Base-by-base conservation (phyloP, 2,329 filamentous ascomycete species). In the Raffaelea albimanens region DNA sequence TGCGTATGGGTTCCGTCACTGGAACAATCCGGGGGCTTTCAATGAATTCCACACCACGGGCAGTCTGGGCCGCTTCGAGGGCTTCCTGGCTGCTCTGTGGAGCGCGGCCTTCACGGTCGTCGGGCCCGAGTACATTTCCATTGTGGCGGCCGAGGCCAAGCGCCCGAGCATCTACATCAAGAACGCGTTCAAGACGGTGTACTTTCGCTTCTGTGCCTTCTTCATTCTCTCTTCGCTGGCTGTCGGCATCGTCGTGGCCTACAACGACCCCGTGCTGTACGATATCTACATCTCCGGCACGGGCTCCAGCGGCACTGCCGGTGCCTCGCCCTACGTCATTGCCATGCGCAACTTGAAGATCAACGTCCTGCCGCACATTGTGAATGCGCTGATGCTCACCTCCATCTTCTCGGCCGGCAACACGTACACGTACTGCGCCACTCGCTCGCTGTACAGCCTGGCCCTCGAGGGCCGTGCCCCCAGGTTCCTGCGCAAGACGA, bases 161-260 rank as follows among this genome's bases (percentile, higher is more conserved):
- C 82, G 85, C 61, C 82, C 82, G 2, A 73, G 80, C 54, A 75
- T 75, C 60, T 82, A 78, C 43, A 81, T 85, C 48, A 82, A 82
- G 2, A 70, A 75, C 40, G 82, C 82, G 22, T 82, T 85, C 63
- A 81, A 77, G 57, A 71, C 84, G 48, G 85, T 81, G 38, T 82
- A 85, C 61, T 80, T 75, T 64, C 81, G 82, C 19, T 85, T 85
- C 57, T 61, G 82, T 50, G 70, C 84, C 62, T 86, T 86, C 67
- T 85, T 85, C 64, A 70, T 82, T 48, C 61, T 81, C 22, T 78
- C 75, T 7, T 79, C 85, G n/a, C 67, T 85, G 39, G 71, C 85
- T 39, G 65, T 85, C 5, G 82, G 82, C 48, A 83, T 83, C 67
- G 69, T 82, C 11, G 77, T 86, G 1, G 78, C 80, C 0, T 84